Conservation (phyloP, 1,284 basidiomycete genomes). For the Moniliella sp. region DNA sequence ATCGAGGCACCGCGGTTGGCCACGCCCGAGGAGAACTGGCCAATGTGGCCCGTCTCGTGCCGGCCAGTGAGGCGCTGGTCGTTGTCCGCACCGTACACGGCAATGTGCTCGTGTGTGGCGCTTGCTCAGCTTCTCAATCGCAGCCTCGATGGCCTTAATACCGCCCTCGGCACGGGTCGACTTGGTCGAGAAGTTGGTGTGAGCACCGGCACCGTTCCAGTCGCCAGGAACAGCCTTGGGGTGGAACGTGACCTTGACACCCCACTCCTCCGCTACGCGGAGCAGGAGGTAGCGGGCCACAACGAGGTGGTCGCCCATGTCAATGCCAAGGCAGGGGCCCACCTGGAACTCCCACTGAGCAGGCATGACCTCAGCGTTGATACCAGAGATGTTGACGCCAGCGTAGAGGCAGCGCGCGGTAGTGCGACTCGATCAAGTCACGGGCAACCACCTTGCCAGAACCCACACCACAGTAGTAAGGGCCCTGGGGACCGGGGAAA, state of each 20-base stretch:
- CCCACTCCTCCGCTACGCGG: constrained; percentile 72
- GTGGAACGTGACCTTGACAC: constrained; percentile 84
- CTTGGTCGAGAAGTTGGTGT: constrained; percentile 35
- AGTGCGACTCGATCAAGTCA: constrained; percentile 97
- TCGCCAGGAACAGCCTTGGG: constrained; percentile 92
- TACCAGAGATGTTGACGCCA: constrained; percentile 92
- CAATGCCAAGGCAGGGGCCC: constrained; percentile 89
- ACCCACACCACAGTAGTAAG: constrained; percentile 98
- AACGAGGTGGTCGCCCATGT: constrained; percentile 64
- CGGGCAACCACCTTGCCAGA: constrained; percentile 92
- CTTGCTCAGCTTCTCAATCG: constrained; percentile 46
- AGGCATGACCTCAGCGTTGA: constrained; percentile 99
- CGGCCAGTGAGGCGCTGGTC: constrained; percentile 30
- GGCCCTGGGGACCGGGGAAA: constrained; percentile 97
- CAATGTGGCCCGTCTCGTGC: constrained; percentile 80
- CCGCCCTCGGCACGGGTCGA: constrained; percentile 39
- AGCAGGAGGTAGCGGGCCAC: constrained; percentile 30
- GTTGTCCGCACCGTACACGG: constrained; percentile 33
- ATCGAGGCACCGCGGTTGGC: constrained; percentile 67
- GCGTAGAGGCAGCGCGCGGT: constrained; percentile 83
- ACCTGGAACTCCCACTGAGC: constrained; percentile 99
- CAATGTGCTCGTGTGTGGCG: constrained; percentile 36
- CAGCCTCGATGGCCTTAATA: constrained; percentile 76
- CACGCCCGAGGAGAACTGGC: constrained; percentile 74
- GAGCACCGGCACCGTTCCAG: constrained; percentile 95